Base-by-base conservation (phyloP, 2,329 filamentous ascomycete species). In the Colletotrichum eleusines region DNA sequence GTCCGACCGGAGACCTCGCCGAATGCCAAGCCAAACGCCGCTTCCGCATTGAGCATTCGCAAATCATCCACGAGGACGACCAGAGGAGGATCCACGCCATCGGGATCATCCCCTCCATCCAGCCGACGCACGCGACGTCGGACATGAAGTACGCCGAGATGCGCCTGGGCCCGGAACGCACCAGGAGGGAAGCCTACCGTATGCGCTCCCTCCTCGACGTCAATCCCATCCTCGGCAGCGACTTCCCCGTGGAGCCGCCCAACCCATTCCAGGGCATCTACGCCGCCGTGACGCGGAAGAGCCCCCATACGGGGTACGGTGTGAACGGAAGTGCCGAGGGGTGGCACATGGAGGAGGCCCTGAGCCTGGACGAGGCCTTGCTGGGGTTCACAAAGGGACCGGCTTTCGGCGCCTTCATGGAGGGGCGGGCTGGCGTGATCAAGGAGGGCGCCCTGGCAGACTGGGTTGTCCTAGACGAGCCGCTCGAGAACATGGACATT, bases 191-290 rank as follows among this genome's bases (percentile, higher is more conserved):
- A 71, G 91, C 90, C 1, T 93, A 93, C 78, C 85, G 90, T 28
- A 92, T 93, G 90, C 82, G 83, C 14, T 89, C 88, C 0, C 79
- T 92, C 1, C 83, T 91, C 1, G 82, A 86, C 31, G 76, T 86
- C 16, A 78, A 78, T 0, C 87, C 88, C 5, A 80, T 92, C 0
- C 83, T 93, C 1, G 91, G 91, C 2, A 91, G 89, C 59, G 91
- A 93, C 75, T 93, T 93, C 74, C 91, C 91, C 46, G 91, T 93
- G 9, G 91, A 93, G 77, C 91, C 90, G 2, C 86, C 90, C 0
- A 87, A 88, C 74, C 89, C 91, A 2, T 91, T 92, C 73, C 86
- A 90, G 66, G 91, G 91, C 23, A 88, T 93, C 48, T 93, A 91
- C 74, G 90, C 91, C 4, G 91, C 91, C 3, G 84, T 91, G 2